These are phyloP conservation scores for Ascochyta koolunga DNA, from an alignment of 2,329 filamentous ascomycete genomes.

Conservation along the genomic window DNA sequence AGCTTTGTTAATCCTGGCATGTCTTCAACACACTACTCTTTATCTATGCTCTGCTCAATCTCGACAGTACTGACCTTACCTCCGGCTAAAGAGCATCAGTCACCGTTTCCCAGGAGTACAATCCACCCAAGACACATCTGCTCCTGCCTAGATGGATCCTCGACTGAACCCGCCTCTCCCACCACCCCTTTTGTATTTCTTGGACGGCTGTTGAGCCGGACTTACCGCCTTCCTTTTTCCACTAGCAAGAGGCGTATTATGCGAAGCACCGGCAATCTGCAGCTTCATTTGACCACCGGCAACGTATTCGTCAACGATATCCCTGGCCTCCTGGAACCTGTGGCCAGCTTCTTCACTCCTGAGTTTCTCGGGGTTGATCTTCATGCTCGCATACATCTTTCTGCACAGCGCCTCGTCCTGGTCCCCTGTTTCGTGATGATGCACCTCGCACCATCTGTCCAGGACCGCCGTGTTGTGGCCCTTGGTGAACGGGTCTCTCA, in stretches of 20 bases:
- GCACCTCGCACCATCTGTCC: constrained; percentile 19
- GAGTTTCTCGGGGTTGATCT: neutral
- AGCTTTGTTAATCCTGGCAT: too few species aligned
- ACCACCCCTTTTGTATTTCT: neutral
- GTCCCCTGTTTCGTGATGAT: constrained; percentile 12
- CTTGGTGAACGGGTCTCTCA: constrained; percentile 10
- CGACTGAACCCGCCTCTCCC: neutral
- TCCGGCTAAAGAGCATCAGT: neutral
- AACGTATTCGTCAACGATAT: neutral
- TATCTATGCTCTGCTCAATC: too few species aligned
- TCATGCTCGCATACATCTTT: neutral
- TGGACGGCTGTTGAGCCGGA: neutral
- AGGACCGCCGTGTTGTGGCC: constrained; percentile 16
- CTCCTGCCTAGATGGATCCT: neutral
- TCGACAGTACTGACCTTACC: too few species aligned
- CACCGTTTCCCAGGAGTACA: too few species aligned
- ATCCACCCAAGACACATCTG: too few species aligned
- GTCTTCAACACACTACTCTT: too few species aligned
- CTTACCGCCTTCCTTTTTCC: neutral
- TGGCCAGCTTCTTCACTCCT: neutral
- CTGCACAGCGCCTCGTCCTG: constrained; percentile 6
- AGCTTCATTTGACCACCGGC: neutral
- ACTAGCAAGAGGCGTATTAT: neutral
- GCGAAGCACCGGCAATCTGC: neutral
- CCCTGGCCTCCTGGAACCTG: neutral